These are phyloP conservation scores for Aspergillus sclerotiicarbonarius DNA, from an alignment of 495 filamentous ascomycete species.

Conservation along the genomic window DNA sequence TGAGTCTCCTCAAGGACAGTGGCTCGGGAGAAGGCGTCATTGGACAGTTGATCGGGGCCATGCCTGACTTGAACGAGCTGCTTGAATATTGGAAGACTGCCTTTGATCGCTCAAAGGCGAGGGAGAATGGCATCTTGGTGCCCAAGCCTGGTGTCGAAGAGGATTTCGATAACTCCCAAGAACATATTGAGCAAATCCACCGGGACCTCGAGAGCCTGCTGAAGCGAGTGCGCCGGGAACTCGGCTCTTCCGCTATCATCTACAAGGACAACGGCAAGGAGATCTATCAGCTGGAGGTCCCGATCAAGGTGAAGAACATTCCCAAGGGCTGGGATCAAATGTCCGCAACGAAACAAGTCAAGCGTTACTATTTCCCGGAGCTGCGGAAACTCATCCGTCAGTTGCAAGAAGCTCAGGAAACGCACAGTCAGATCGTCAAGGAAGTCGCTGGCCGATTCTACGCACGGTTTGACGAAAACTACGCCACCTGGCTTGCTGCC, in stretches of 20 bases:
- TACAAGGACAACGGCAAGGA: slow-evolving; percentile 95
- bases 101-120: slow-evolving; percentile 82
- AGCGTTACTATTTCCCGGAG: slow-evolving; percentile 91
- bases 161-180: slow-evolving; percentile 88
- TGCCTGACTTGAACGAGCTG: slow-evolving; percentile 78
- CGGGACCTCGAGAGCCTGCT: slow-evolving; percentile 68
- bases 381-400: slow-evolving; percentile 76
- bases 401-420: slow-evolving; percentile 92
- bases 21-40: slow-evolving; percentile 76
- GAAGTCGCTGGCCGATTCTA: slow-evolving; percentile 83
- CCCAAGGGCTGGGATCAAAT: slow-evolving; percentile 92
- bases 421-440: slow-evolving; percentile 86
- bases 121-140: slow-evolving; percentile 71
- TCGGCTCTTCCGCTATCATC: slow-evolving; percentile 66
- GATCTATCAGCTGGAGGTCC: slow-evolving; percentile 92
- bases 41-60: slow-evolving; percentile 72
- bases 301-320: slow-evolving; percentile 75
- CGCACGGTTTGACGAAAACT: slow-evolving; percentile 82
- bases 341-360: slow-evolving; percentile 87
- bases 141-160: slow-evolving; percentile 87
- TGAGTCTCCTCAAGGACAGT: slow-evolving; percentile 69
- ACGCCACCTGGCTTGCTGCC: slow-evolving; percentile 81
- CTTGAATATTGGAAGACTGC: slow-evolving; percentile 87
- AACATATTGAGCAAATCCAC: slow-evolving; percentile 68
- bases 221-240: slow-evolving; percentile 63